These are phyloP conservation scores for Malassezia sympodialis DNA, from an alignment of 1,284 basidiomycete species.

Conservation along the genomic window DNA sequence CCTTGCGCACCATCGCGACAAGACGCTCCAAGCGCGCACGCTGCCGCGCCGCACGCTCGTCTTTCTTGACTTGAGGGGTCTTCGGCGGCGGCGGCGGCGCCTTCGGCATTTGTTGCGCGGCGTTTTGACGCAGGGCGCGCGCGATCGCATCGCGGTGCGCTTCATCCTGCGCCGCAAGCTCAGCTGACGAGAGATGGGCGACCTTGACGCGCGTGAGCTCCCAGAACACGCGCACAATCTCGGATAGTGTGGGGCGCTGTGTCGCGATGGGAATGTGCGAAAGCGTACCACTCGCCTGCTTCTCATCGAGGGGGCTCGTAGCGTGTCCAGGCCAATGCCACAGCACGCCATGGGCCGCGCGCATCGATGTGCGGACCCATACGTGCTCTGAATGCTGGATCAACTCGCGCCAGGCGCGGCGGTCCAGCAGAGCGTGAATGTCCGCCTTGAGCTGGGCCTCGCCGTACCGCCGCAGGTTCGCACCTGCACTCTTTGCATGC, in stretches of 20 bases:
- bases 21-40: constrained; percentile 51
- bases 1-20: constrained; percentile 78
- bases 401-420: constrained; percentile 34
- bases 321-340: constrained; percentile 38
- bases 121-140: constrained; percentile 16
- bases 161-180: constrained; percentile 56
- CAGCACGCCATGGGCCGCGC: constrained; percentile 37
- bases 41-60: constrained; percentile 21
- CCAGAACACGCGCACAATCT: constrained; percentile 72
- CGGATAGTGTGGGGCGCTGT: constrained; percentile 66
- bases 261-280: constrained; percentile 35
- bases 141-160: constrained; percentile 27
- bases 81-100: not conserved
- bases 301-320: constrained; percentile 36
- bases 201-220: constrained; percentile 78
- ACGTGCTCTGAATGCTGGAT: constrained; percentile 37
- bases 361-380: constrained; percentile 37
- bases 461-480: constrained; percentile 83
- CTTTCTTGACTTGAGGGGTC: constrained; percentile 6
- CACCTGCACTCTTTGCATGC: constrained; percentile 89
- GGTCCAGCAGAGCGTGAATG: constrained; percentile 42
- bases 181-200: constrained; percentile 74
- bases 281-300: constrained; percentile 47
- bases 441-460: constrained; percentile 84
- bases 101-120: not conserved